Conservation (phyloP, 163 green algal species). For the Scenedesmus sp. region DNA sequence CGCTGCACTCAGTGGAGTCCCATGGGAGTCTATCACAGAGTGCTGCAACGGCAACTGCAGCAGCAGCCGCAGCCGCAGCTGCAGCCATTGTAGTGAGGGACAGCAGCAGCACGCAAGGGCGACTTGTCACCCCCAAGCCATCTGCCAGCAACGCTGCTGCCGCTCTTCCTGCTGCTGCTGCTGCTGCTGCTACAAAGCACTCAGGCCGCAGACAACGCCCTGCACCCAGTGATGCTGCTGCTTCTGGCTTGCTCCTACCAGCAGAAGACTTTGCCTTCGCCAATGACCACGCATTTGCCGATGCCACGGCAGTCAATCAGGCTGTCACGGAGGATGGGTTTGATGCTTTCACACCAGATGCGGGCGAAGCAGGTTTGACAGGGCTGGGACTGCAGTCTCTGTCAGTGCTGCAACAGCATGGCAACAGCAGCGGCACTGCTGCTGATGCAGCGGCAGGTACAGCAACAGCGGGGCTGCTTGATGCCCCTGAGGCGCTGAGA, state of each 20-base stretch:
- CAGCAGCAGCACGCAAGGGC: not conserved
- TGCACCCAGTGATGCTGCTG: not conserved
- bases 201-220: not conserved
- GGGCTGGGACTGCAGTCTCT: not conserved
- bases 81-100: not conserved
- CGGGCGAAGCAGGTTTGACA: not conserved
- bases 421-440: not conserved
- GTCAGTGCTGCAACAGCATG: not conserved
- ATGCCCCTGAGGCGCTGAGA: not conserved
- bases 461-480: not conserved
- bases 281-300: not conserved
- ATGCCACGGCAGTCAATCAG: not conserved
- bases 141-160: not conserved
- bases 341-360: not conserved
- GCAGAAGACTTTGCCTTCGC: not conserved
- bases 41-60: not conserved
- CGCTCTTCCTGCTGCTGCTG: conserved; percentile 2
- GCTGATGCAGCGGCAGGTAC: not conserved
- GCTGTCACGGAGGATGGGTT: not conserved
- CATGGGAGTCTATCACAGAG: not conserved
- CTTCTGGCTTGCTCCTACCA: not conserved
- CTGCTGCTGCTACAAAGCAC: not conserved
- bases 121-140: not conserved
- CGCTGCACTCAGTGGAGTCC: not conserved
- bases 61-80: not conserved